Evolutionary conservation across 495 filamentous ascomycete species (phyloP), one percentile per base, ranked within the genome.

Genomic region (Neurospora sp.): DNA sequence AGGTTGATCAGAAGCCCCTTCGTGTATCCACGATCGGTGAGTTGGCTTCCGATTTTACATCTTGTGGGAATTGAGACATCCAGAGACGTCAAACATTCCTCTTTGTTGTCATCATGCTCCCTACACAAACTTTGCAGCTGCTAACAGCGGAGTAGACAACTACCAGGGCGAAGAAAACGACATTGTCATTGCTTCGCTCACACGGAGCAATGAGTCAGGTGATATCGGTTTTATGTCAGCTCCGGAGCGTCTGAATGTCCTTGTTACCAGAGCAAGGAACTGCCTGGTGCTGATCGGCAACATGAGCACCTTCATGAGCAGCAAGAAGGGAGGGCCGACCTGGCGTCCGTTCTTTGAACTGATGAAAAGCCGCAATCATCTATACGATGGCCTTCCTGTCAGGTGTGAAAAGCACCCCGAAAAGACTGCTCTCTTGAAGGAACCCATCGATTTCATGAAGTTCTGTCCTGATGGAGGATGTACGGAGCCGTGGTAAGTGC

Each of bases 121-220:
- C 7, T 46, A 20, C 42, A 46, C 42, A 46, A 2, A 3, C 8
- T 46, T n/a, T 11, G 40, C 12, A 35, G 37, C 7, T 70, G 54
- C 46, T 62, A 18, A 71, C 38, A 0, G 3, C 8, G 18, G 10
- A 16, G 18, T 69, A 90, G 91, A 94, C 76, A 94, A 94, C 72
- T 95, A 91, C 73, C 92, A 94, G 79, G 92, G 92, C 4, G 92
- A 95, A 75, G 92, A 95, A 73, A 91, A 88, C 69, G 88, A 94
- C 7, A 91, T 94, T 37, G 91, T 94, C 2, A 84, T 95, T 41
- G 89, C 81, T 0, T 88, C 87, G 1, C 78, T 94, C 6, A 93
- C 91, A 0, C 83, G 92, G 12, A 91, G 91, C 77, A 95, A 94
- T 75, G 73, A 80, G 2, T 72, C 73, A 0, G 84, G 87, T 0